Base-by-base conservation (phyloP, 148 eudicot species). In the Pharnaceum exiguum region DNA sequence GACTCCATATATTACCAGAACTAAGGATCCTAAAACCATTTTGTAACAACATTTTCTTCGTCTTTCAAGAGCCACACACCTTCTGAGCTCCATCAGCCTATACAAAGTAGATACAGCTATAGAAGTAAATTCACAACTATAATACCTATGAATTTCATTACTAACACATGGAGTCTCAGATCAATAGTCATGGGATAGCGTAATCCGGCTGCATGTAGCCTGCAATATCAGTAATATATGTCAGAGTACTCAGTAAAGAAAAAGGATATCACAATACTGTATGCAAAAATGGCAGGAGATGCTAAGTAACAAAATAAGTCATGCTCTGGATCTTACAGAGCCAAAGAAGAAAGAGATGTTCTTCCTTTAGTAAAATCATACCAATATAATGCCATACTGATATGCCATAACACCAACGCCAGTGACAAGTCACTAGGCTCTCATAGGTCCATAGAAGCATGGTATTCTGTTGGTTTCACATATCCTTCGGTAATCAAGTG, bases 61-160 rank as follows among this genome's bases (percentile, higher is more conserved):
- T 44, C 24, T 19, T 18, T 5, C 10, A 2, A 3, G 2, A 2
- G 3, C 6, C 4, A 42, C 7, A 42, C 4, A 19, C 5, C 6
- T 8, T 10, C 5, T n/a, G 3, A 11, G 48, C 25, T 44, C 7
- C 48, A 44, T 18, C 1, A 44, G 25, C 24, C 48, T 18, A 1
- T 2, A 44, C 10, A 7, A n/a, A 18, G 25, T 12, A 35, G 10
- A 11, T 35, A 52, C 37, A 36, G 5, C 38, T 21, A 46, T 2
- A 37, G 12, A 12, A n/a, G 42, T n/a, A 43, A 44, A 15, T 24
- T 40, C 16, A 13, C 32, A 26, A 16, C 26, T 15, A 55, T 11
- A 54, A 15, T 81, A 93, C 96, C 99, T 72, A 93, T 93, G 55
- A 93, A 93, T 63, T 93, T 96, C 99, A 93, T 93, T 63, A 85